Evolutionary conservation across 306 rosid genomes (phyloP), one percentile per base, ranked within the genome.

Genomic region (Cicer chorassanicum): DNA sequence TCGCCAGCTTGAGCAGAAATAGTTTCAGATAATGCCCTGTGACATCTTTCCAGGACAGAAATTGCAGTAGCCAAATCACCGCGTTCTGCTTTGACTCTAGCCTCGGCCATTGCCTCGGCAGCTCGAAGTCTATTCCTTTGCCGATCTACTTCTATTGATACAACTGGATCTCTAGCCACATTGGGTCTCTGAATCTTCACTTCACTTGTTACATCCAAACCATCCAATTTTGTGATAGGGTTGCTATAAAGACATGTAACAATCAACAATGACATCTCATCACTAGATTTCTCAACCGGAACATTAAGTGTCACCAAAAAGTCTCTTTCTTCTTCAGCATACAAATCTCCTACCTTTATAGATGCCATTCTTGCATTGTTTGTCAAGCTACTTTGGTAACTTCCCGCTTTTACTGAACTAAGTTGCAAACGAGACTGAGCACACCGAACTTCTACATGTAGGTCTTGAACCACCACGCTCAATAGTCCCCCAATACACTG

Each of bases 401-500:
- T 92, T 76, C 99, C 99, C 10, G 95, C 89, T 78, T 84, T 88
- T 66, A 94, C 84, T 19, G 90, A 88, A 70, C 88, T 75, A 12
- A 94, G 69, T 72, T 72, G 84, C 76, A 90, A 81, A 71, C 56
- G 18, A 1, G 91, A 86, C 79, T 90, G 87, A 79, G 75, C 84
- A 70, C 95, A 94, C 55, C 51, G 82, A 38, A 92, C 78, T 75
- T 83, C 81, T 9, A 94, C 83, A 60, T 74, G 84, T 18, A 94
- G 82, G 75, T 92, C 93, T 80, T 92, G 99, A 81, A 90, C 92
- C 56, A 94, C 95, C 78, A 94, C 99, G 43, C 99, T 94, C 79
- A 94, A 78, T 21, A 94, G 89, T 43, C 99, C 99, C 15, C 99
- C 99, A 71, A 94, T 88, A 83, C 99, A 94, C 81, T 92, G 99